phyloP scores from a whole-genome alignment of 2,329 filamentous ascomycete genomes.

The Grosmannia serpens region DNA sequence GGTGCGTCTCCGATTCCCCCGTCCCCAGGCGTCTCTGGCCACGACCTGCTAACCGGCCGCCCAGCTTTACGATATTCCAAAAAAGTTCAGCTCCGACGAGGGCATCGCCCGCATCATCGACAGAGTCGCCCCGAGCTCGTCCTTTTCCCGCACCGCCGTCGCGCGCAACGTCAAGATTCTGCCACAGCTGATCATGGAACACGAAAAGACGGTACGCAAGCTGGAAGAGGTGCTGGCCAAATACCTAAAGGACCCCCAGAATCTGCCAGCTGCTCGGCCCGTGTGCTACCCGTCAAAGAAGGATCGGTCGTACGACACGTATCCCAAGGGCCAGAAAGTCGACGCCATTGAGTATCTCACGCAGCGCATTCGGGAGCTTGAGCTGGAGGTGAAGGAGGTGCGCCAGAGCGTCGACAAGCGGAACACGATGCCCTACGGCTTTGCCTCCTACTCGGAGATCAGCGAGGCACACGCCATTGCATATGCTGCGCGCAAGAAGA shows the following conservation, averaged over 20 bases:
- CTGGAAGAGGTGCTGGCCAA: conserved; percentile 77
- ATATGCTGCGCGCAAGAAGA: conserved; percentile 68
- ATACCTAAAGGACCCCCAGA: conserved; percentile 78
- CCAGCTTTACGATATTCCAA: conserved; percentile 76
- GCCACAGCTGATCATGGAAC: conserved; percentile 72
- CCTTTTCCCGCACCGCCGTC: conserved; percentile 68
- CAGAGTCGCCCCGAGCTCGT: conserved; percentile 63
- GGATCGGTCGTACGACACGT: conserved; percentile 55
- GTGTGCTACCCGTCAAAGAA: conserved; percentile 70
- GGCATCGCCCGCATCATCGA: conserved; percentile 79
- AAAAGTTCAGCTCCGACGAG: conserved; percentile 67
- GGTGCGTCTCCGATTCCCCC: conserved; percentile 27
- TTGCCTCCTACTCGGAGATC: conserved; percentile 86
- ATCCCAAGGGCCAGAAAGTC: conserved; percentile 60
- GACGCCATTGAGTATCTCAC: conserved; percentile 94
- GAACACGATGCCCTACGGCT: conserved; percentile 83
- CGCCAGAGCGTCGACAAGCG: conserved; percentile 74
- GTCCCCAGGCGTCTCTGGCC: no score
- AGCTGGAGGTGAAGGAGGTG: conserved; percentile 73
- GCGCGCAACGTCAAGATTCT: conserved; percentile 88
- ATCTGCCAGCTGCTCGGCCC: conserved; percentile 66
- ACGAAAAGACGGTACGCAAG: conserved; percentile 67
- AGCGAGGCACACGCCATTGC: conserved; percentile 80
- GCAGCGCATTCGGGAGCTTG: conserved; percentile 69
- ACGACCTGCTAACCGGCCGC: conserved; percentile 8